A percentile compares a stretch with the other conserved stretches of the same genome.
These are phyloP conservation scores for Syzygium grande DNA, from an alignment of 345 rosid species.

Conservation along the genomic window DNA sequence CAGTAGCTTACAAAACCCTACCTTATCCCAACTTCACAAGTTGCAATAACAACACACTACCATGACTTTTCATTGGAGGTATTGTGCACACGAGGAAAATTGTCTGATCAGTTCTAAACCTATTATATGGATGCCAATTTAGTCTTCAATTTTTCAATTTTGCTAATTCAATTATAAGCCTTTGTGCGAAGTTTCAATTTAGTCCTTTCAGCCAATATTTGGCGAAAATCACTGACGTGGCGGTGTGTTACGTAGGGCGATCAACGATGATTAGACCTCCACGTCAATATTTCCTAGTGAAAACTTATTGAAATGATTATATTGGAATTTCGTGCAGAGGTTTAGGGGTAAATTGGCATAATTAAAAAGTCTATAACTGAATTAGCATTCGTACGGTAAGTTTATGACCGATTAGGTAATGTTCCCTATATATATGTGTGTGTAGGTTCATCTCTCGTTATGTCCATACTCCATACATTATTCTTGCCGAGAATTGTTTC, in stretches of 20 bases:
- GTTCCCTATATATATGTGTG: no score
- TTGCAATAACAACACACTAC: not conserved
- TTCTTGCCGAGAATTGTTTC: not conserved
- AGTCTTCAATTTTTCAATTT: not conserved
- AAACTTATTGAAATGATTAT: not conserved
- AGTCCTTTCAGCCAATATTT: not conserved
- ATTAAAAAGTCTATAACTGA: no score
- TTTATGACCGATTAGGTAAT: no score
- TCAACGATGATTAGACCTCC: rapidly evolving
- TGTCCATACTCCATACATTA: no score
- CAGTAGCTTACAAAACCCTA: not conserved
- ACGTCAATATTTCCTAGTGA: rapidly evolving
- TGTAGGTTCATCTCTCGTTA: no score
- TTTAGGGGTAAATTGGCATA: rapidly evolving
- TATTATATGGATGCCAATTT: not conserved
- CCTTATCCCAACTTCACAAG: not conserved
- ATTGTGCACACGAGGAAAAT: not conserved
- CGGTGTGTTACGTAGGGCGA: no score
- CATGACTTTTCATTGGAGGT: not conserved
- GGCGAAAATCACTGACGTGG: rapidly evolving
- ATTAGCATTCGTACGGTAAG: no score
- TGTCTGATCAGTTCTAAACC: not conserved
- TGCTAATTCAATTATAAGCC: rapidly evolving
- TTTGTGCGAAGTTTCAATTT: not conserved
- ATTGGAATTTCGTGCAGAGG: not conserved